Conservation (phyloP, 257 asterid species). For the Leonotis leonurus region DNA sequence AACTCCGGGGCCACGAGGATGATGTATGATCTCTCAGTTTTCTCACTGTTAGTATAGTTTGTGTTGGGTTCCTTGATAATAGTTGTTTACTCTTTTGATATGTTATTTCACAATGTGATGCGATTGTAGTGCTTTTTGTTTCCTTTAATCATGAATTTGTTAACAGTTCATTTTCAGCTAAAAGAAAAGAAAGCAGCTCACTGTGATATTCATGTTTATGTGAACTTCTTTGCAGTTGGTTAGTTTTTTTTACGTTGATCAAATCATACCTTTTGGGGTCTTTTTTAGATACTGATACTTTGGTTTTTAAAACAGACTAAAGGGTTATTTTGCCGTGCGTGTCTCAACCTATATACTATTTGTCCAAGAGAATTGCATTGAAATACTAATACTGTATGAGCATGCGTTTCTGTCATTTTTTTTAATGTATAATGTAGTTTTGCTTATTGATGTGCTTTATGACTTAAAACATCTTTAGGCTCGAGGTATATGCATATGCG, state of each 20-base stretch:
- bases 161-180: too few species aligned
- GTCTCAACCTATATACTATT: not conserved
- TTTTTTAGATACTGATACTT: not conserved
- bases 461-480: constrained; percentile 36
- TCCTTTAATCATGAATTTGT: not conserved
- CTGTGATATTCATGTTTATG: not conserved
- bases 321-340: not conserved
- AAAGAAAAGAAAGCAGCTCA: too few species aligned
- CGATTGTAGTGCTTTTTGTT: not conserved
- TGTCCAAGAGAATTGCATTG: not conserved
- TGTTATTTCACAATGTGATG: not conserved
- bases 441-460: not conserved
- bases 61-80: not conserved
- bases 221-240: not conserved
- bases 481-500: constrained; percentile 92
- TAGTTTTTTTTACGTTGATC: not conserved
- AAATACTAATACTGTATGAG: not conserved
- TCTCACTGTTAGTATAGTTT: not conserved
- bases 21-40: constrained; percentile 45
- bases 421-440: not conserved
- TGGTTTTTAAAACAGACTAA: not conserved
- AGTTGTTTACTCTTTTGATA: not conserved
- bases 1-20: constrained; percentile 90
- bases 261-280: not conserved
- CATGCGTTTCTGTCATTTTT: not conserved